Evolutionary conservation across 2,329 filamentous ascomycete genomes (phyloP), one percentile per base, ranked within the genome.

Genomic region (Cryphonectria radicalis): DNA sequence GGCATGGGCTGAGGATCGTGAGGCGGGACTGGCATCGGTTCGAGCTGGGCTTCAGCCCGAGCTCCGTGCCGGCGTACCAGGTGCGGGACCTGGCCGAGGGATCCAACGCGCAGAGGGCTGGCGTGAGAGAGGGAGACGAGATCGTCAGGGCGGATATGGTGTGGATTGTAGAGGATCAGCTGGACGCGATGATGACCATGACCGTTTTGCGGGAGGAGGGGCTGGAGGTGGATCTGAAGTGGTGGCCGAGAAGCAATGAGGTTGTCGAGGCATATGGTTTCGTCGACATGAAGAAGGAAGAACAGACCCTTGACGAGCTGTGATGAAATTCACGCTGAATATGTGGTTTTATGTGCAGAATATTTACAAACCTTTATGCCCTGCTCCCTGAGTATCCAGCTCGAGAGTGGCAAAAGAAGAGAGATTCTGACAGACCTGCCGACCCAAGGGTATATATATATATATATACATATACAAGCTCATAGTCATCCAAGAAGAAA

Each of bases 111-210:
- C n/a, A n/a, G n/a, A n/a, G n/a, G n/a, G n/a, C n/a, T n/a, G n/a
- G n/a, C n/a, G n/a, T n/a, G n/a, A n/a, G n/a, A n/a, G n/a, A n/a
- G n/a, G n/a, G n/a, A n/a, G n/a, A n/a, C n/a, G n/a, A n/a, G n/a
- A n/a, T n/a, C n/a, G n/a, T n/a, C n/a, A n/a, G n/a, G n/a, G n/a
- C n/a, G n/a, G n/a, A n/a, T n/a, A n/a, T n/a, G n/a, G n/a, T n/a
- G n/a, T n/a, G n/a, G n/a, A n/a, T n/a, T n/a, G n/a, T n/a, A n/a
- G n/a, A n/a, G n/a, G n/a, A n/a, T n/a, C 46, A 63, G 7, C 28
- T 71, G 17, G 69, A 71, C n/a, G 57, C 66, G 19, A 40, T 53
- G 19, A 73, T 71, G 67, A 63, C 46, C 11, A n/a, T 70, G 32
- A 46, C 35, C 14, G 70, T 70, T 1, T 28, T 69, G 70, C 57